Conservation (phyloP, 352 stramenopile genomes). For the Phytophthora constricta region DNA sequence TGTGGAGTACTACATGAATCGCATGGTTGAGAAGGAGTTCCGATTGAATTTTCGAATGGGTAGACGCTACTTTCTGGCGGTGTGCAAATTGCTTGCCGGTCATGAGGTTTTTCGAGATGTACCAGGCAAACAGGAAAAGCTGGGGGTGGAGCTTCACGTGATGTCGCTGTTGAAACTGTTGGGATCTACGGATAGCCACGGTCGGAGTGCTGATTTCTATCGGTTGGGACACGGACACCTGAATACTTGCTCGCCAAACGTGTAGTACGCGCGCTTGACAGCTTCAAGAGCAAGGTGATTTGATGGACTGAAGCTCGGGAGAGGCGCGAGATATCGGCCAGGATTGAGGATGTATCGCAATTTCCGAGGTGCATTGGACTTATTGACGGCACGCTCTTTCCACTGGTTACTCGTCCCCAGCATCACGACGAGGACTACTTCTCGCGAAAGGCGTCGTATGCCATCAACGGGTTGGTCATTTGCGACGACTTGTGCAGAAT, state of each 20-base stretch:
- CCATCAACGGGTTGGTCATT: neutral
- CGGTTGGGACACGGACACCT: neutral
- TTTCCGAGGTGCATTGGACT: neutral
- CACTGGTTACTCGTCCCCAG: neutral
- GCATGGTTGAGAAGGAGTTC: neutral
- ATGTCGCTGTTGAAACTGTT: neutral
- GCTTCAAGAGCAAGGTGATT: neutral
- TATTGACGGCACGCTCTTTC: conserved; percentile 5
- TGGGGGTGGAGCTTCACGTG: neutral
- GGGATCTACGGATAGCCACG: neutral
- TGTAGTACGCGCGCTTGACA: neutral
- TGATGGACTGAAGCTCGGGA: neutral
- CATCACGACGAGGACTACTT: conserved; percentile 6
- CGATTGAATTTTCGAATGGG: neutral
- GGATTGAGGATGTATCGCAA: neutral
- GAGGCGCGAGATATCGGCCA: neutral
- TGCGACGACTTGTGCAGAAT: neutral
- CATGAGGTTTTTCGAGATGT: neutral
- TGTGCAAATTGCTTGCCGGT: neutral
- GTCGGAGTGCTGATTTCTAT: neutral
- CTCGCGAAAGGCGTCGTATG: conserved; percentile 4
- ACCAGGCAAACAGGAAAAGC: neutral
- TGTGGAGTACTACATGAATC: neutral
- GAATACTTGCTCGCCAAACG: neutral
- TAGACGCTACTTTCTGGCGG: neutral